Conservation (phyloP, 139 green algal species). For the Zygnema cylindricum region DNA sequence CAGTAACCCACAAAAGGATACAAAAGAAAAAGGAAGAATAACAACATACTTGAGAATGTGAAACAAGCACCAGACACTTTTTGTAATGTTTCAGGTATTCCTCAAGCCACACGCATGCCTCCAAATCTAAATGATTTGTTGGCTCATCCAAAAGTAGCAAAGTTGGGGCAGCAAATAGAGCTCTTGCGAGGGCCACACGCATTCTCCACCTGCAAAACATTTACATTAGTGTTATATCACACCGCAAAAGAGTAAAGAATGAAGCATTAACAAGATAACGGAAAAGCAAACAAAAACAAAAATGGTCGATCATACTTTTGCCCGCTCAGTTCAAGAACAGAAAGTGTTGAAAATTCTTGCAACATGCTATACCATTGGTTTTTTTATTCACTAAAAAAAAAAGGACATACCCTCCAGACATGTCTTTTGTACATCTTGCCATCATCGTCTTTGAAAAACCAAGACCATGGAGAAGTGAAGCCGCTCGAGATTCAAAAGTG, state of each 20-base stretch:
- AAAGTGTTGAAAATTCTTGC: too few relatives aligned
- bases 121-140: constrained; percentile 90
- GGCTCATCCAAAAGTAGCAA: constrained; percentile 85
- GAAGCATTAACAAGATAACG: too few relatives aligned
- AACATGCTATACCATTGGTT: too few relatives aligned
- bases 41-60: constrained; percentile 77
- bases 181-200: constrained; percentile 90
- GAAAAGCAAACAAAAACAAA: too few relatives aligned
- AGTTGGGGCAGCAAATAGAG: constrained; percentile 88
- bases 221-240: too few relatives aligned
- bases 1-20: too few relatives aligned
- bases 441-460: constrained; percentile 91
- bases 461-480: constrained; percentile 87
- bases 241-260: too few relatives aligned
- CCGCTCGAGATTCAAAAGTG: constrained; percentile 55
- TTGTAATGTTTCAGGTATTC: constrained; percentile 85
- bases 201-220: constrained; percentile 97
- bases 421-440: constrained; percentile 83
- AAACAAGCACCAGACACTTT: constrained; percentile 73
- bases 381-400: too few relatives aligned
- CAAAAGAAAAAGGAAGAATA: constrained; percentile 80
- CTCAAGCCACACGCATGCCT: constrained; percentile 88
- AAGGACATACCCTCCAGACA: constrained; percentile 69
- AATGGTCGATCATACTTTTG: too few relatives aligned
- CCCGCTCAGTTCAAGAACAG: too few relatives aligned